Evolutionary conservation across 768 basidiomycete species (phyloP).

Genomic region (Chalciporus pseudorubinellus): DNA sequence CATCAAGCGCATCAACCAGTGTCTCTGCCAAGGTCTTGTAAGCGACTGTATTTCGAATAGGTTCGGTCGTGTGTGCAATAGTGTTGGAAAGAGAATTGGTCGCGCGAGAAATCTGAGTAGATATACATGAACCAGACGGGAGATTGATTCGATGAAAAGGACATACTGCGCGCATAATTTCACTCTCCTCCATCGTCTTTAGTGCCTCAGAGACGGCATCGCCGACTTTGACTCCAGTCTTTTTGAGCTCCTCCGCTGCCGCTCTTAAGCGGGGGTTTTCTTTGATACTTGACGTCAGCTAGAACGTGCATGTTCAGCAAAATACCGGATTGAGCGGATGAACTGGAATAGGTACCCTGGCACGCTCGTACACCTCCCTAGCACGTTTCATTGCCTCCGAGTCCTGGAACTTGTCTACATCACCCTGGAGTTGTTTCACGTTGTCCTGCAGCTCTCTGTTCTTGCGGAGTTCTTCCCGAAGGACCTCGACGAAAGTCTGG

Average conservation of each 20-base stretch:
- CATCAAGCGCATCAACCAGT: slow-evolving; percentile 88
- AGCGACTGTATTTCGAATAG: slow-evolving; percentile 93
- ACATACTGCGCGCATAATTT: slow-evolving; percentile 80
- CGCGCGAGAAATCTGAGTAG: slow-evolving; percentile 72
- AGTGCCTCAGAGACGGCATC: slow-evolving; percentile 94
- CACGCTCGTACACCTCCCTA: slow-evolving; percentile 88
- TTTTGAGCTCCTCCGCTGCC: slow-evolving; percentile 90
- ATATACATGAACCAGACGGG: not conserved
- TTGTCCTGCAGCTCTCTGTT: slow-evolving; percentile 95
- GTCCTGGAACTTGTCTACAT: slow-evolving; percentile 96
- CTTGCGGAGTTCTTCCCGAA: slow-evolving; percentile 90
- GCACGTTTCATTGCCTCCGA: slow-evolving; percentile 94
- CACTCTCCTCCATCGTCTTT: slow-evolving; percentile 92
- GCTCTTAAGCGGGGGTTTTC: slow-evolving; percentile 91
- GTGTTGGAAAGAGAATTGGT: slow-evolving; percentile 83
- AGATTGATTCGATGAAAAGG: not conserved
- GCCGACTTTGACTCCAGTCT: slow-evolving; percentile 85
- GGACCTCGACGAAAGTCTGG: slow-evolving; percentile 91
- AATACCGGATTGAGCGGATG: not conserved
- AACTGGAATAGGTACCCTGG: slow-evolving; percentile 62
- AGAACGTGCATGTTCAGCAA: slow-evolving; percentile 7
- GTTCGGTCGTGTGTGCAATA: slow-evolving; percentile 88
- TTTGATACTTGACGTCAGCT: slow-evolving; percentile 93
- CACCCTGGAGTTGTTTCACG: slow-evolving; percentile 95
- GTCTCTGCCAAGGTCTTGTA: slow-evolving; percentile 92